A percentile compares a stretch with the other conserved stretches of the same genome.
Conservation (phyloP, 192 early-diverging fungal genomes). For the Haplosporangium gracile region DNA sequence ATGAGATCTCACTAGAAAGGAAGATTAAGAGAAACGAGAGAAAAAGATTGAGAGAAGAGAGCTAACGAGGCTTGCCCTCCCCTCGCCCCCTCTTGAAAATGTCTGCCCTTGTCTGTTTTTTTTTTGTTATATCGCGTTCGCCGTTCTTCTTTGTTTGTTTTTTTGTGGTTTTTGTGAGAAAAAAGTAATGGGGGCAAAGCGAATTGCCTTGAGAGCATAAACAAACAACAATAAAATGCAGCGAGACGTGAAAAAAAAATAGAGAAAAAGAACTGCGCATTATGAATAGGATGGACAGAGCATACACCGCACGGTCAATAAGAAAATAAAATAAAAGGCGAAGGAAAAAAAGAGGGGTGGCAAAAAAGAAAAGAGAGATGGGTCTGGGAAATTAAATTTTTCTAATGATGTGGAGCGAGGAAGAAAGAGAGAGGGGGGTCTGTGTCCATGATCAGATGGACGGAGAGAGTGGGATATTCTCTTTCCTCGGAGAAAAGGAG, state of each 20-base stretch:
- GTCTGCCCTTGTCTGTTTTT: background rate
- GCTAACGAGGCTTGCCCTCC: background rate
- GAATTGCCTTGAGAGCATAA: background rate
- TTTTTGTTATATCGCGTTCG: background rate
- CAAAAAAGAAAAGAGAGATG: background rate
- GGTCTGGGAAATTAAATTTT: background rate
- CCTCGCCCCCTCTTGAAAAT: background rate
- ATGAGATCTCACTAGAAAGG: background rate
- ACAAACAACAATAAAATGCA: background rate
- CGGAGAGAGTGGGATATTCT: too few relatives aligned
- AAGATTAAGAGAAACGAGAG: background rate
- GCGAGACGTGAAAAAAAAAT: background rate
- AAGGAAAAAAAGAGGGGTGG: background rate
- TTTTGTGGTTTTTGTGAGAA: background rate
- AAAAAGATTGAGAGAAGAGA: slow-evolving; percentile 5
- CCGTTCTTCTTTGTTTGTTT: background rate
- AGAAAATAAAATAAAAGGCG: background rate
- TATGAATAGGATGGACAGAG: too few relatives aligned
- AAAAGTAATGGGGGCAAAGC: background rate
- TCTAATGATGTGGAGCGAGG: too few relatives aligned
- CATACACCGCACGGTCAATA: background rate
- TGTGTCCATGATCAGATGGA: too few relatives aligned
- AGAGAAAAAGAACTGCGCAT: background rate
- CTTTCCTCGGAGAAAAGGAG: too few relatives aligned
- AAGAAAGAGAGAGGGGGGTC: too few relatives aligned